Evolutionary conservation across 257 asterid genomes (phyloP), one percentile per base, ranked within the genome.

Genomic region (Salvia rosmarinus): DNA sequence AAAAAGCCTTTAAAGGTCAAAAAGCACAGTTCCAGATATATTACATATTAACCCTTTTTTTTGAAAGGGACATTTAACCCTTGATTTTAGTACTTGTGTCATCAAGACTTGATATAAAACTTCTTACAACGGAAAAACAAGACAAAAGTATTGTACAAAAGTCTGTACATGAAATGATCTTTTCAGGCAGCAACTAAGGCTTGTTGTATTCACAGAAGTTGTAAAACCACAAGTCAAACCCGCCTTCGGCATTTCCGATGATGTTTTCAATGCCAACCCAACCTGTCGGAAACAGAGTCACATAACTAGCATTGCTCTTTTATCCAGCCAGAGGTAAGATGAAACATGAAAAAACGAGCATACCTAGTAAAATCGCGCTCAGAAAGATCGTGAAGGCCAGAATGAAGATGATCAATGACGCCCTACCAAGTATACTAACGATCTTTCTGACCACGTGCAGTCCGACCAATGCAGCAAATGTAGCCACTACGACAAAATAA

Each of bases 341-440:
- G 11, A 17, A 54, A 50, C 21, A 25, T 10, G 34, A 72, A 49
- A 51, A 35, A 14, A 19, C n/a, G 2, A 10, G 71, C 85, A 68
- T 81, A 79, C 96, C 92, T 79, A 88, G 79, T 43, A 85, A 79
- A 21, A 88, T 72, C 14, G 96, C 92, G 63, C 92, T 88, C 21
- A 75, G 80, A 25, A 86, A 79, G 54, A 86, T 84, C 17, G 78
- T 83, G 83, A 84, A 83, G 47, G 95, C 92, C 86, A 86, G 74
- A 43, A 88, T 68, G 68, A 86, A 88, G 85, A 90, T 82, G 71
- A 90, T 82, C 59, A 86, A 55, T 37, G 96, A 90, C 35, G 92
- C 90, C 68, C 96, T 81, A 20, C 90, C 85, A 4, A 88, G 82
- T 28, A 90, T 16, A n/a, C 83, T 78, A 17, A 88, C 78, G 51